A percentile compares a stretch with the other conserved stretches of the same genome.
Conservation (phyloP, 768 basidiomycete species). For the Saitozyma sp. region DNA sequence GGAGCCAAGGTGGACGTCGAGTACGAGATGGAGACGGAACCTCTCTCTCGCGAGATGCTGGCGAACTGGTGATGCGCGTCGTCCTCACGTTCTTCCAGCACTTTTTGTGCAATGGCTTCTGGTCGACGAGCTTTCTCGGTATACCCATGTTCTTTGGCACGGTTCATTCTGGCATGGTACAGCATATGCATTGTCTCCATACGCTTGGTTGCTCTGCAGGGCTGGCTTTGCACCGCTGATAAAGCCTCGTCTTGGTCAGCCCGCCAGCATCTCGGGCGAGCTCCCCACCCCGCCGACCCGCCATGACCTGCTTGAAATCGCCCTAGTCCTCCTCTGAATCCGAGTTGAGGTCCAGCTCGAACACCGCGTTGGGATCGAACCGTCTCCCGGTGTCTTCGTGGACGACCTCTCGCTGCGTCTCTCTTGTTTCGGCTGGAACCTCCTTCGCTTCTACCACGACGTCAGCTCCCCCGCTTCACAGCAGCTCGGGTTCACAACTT, state of each 20-base stretch:
- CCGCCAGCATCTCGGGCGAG: too few relatives aligned
- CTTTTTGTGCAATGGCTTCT: neutral
- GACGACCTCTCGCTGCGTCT: conserved; percentile 1
- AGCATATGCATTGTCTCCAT: neutral
- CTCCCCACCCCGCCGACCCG: too few relatives aligned
- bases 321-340: conserved; percentile 40
- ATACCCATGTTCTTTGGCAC: neutral
- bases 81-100: neutral
- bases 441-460: conserved; percentile 7
- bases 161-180: neutral
- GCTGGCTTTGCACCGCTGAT: neutral
- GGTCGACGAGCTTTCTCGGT: too few relatives aligned
- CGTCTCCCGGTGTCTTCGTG: conserved; percentile 33
- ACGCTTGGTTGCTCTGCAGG: neutral
- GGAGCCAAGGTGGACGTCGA: conserved; percentile 84
- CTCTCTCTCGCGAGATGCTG: conserved; percentile 54
- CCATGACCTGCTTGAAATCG: neutral
- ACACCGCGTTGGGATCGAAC: conserved; percentile 37
- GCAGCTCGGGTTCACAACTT: neutral
- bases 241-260: too few relatives aligned
- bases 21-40: conserved; percentile 86
- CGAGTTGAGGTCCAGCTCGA: conserved; percentile 42
- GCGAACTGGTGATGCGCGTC: conserved; percentile 47
- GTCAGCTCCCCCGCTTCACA: conserved; percentile 9
- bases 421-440: neutral